Conservation (phyloP, 345 rosid species). For the Euphorbia peplus region DNA sequence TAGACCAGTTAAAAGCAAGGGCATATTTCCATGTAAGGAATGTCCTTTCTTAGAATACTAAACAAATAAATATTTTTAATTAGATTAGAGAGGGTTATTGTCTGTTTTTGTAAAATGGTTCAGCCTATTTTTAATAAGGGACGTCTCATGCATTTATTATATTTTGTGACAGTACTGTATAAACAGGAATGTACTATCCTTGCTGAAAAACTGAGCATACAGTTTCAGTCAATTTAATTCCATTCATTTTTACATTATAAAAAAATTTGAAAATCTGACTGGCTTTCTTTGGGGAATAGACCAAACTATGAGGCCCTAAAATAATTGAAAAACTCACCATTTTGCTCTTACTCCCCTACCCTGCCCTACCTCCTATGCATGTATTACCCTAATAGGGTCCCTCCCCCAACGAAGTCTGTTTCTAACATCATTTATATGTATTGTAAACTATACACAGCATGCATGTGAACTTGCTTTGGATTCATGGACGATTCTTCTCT, state of each 20-base stretch:
- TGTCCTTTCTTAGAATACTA: constrained; percentile 14
- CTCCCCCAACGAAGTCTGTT: constrained; percentile 19
- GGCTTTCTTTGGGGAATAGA: constrained; percentile 20
- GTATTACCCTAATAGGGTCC: constrained; percentile 13
- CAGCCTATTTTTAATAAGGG: constrained; percentile 25
- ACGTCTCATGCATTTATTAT: constrained; percentile 28
- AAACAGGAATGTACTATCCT: constrained; percentile 34
- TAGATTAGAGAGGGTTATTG: background rate
- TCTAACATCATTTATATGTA: constrained; percentile 13
- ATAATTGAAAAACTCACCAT: constrained; percentile 16
- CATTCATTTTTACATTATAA: no score
- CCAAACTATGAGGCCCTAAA: constrained; percentile 15
- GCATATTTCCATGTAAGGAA: constrained; percentile 35
- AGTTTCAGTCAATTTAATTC: constrained; percentile 32
- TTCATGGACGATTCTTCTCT: constrained; percentile 10
- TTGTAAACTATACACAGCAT: no score
- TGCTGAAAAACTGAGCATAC: constrained; percentile 14
- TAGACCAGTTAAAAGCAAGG: constrained; percentile 28
- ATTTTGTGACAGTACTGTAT: constrained; percentile 18
- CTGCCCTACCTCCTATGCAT: background rate
- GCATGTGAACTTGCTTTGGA: constrained; percentile 28
- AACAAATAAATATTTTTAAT: background rate
- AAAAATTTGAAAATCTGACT: no score
- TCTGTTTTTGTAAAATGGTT: no score
- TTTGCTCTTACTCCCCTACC: constrained; percentile 17